Base-by-base conservation (phyloP, 345 rosid genomes). In the Noccaea bulbosa region DNA sequence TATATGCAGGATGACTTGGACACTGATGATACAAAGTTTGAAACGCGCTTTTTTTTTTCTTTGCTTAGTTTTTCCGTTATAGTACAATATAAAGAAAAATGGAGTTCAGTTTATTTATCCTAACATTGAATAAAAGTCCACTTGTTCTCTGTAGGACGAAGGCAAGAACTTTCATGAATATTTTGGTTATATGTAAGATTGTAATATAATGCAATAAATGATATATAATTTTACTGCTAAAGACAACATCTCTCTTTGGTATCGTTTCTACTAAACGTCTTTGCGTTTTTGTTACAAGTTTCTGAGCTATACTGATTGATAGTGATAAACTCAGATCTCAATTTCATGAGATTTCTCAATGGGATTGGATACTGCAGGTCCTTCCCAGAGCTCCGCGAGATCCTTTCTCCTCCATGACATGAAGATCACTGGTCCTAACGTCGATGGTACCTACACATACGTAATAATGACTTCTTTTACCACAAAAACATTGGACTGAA, bases 321-420 rank as follows among this genome's bases (percentile, higher is more conserved):
- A 41, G n/a, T 51, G 12, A 56, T 16, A 56, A 65, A 44, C 56
- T 89, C 78, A 94, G 24, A 77, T 95, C 72, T 91, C 96, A 65
- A 85, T 77, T 76, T 87, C 86, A 62, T 79, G 91, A 62, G 78
- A 75, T 70, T 89, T 89, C 62, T 94, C 97, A 20, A 46, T 64
- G 56, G 69, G 55, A 77, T 69, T 81, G 1, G 84, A 79, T 5
- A 82, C 68, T 65, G 72, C 44, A 54, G 75, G 76, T 75, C 99
- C 97, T 86, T 91, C 96, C 99, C 99, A 94, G 34, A 94, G 78
- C 76, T 94, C 99, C 0, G 48, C 72, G 24, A 94, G 85, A 16
- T 94, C 97, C 77, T 83, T 85, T 83, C 93, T 84, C 69, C 79
- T 24, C 96, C 97, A 94, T 3, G 98, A 89, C 60, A 76, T 75